Evolutionary conservation across 768 basidiomycete genomes (phyloP).

Genomic region (Rhizopogon rudus): DNA sequence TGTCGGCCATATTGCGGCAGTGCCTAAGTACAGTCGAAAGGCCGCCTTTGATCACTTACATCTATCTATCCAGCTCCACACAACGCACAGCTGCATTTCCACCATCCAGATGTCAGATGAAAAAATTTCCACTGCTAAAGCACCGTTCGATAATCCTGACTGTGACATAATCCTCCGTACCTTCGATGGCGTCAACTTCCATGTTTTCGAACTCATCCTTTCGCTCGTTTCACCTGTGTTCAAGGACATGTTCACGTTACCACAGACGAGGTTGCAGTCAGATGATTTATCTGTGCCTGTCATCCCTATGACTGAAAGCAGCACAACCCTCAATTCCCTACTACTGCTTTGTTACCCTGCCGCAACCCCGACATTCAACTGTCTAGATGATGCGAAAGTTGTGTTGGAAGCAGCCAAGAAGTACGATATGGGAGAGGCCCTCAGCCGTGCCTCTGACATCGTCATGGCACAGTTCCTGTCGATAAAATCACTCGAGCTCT

Average conservation of each 20-base stretch:
- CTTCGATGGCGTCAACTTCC: too few species aligned
- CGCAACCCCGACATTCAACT: not conserved
- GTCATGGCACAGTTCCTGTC: constrained; percentile 5
- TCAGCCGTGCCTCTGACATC: too few species aligned
- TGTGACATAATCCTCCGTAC: too few species aligned
- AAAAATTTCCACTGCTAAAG: not conserved
- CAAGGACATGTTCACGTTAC: too few species aligned
- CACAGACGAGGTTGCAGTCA: too few species aligned
- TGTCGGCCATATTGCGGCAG: too few species aligned
- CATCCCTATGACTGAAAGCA: constrained; percentile 14
- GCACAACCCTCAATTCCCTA: constrained; percentile 5
- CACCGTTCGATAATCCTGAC: too few species aligned
- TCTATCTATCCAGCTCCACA: constrained; percentile 2
- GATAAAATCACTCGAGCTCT: constrained; percentile 16
- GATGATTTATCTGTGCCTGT: not conserved
- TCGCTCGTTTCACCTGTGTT: too few species aligned
- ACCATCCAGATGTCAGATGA: not conserved
- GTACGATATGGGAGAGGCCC: too few species aligned
- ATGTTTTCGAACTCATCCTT: too few species aligned
- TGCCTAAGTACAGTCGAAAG: not conserved
- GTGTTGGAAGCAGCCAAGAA: too few species aligned
- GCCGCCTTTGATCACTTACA: not conserved
- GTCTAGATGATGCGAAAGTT: too few species aligned
- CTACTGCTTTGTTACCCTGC: constrained; percentile 16
- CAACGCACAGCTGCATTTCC: not conserved